phyloP scores from a whole-genome alignment of 129 eudicot species.

The Ambrosia trifida region DNA sequence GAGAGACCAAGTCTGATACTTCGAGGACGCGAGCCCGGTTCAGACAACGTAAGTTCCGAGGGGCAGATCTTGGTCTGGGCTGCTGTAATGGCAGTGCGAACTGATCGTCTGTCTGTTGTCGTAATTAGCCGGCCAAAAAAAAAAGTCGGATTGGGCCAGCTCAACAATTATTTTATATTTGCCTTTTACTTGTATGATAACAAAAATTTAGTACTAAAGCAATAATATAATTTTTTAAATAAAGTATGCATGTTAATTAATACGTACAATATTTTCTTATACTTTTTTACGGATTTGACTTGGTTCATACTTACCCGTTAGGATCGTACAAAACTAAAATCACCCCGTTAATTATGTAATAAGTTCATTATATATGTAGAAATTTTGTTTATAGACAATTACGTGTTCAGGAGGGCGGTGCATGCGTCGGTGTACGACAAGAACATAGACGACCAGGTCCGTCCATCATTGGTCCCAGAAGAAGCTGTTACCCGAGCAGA shows the following conservation, averaged over 20 bases:
- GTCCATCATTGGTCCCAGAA: constrained; percentile 75
- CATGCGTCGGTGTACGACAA: constrained; percentile 71
- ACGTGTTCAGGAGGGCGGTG: constrained; percentile 57
- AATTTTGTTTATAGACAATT: background rate
- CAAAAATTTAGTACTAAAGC: background rate
- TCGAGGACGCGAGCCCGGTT: too few species aligned
- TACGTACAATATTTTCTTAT: background rate
- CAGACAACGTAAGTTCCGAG: too few species aligned
- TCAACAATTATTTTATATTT: background rate
- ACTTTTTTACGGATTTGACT: background rate
- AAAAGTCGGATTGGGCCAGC: too few species aligned
- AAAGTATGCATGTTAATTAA: background rate
- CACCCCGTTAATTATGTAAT: background rate
- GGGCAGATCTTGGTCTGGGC: too few species aligned
- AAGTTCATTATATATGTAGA: background rate
- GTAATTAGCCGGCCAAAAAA: too few species aligned
- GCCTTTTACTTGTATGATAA: background rate
- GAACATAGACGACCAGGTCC: constrained; percentile 76
- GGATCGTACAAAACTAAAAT: background rate
- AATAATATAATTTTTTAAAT: background rate
- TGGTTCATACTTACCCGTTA: background rate
- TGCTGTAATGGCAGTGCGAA: too few species aligned
- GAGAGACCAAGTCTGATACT: too few species aligned
- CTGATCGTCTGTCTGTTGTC: too few species aligned
- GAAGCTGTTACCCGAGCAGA: constrained; percentile 45